phyloP scores from a whole-genome alignment of 208 protist genomes.

The Acanthamoeba triangularis region DNA sequence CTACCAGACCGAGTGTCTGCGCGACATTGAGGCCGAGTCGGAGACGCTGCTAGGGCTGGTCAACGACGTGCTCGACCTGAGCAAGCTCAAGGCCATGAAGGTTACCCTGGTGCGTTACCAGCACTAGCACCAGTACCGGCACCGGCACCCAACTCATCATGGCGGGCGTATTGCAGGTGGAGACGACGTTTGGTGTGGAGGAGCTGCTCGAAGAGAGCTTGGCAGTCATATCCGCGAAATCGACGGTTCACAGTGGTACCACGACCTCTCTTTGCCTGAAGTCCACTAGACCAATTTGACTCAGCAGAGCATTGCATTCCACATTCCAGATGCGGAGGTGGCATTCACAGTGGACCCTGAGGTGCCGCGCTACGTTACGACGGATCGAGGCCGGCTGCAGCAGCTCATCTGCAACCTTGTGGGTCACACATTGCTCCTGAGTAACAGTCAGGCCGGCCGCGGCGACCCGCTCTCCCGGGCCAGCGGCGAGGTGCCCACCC shows the following conservation, averaged over 20 bases:
- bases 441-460: neutral
- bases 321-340: neutral
- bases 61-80: constrained; percentile 65
- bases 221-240: neutral
- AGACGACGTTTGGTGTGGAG: neutral
- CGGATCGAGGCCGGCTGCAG: neutral
- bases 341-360: neutral
- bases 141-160: too few relatives aligned
- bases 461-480: neutral
- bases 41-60: constrained; percentile 40
- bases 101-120: neutral
- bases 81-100: constrained; percentile 64
- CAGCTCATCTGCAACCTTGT: neutral
- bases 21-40: neutral
- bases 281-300: too few relatives aligned
- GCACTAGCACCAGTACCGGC: neutral
- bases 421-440: neutral
- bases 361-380: neutral
- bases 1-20: neutral
- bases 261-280: too few relatives aligned
- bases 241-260: too few relatives aligned
- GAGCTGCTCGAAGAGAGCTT: neutral
- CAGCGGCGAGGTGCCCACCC: too few relatives aligned
- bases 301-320: too few relatives aligned
- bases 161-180: neutral